phyloP scores from a whole-genome alignment of 2,329 filamentous ascomycete genomes.

The Monosporascus sp. region DNA sequence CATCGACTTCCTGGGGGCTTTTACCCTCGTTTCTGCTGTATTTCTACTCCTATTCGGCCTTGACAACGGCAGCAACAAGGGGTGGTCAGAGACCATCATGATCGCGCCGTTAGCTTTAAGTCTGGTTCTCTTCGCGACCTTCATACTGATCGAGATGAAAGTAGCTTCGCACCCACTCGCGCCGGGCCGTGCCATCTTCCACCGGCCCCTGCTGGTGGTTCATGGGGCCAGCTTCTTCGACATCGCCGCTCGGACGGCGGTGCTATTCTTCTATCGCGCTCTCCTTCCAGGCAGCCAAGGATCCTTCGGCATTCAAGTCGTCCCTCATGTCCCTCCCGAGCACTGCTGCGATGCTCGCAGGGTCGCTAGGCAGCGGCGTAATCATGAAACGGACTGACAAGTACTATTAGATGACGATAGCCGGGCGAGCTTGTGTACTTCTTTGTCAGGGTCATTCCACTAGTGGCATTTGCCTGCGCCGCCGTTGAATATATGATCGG shows the following conservation, averaged over 20 bases:
- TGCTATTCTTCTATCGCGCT: conserved; percentile 71
- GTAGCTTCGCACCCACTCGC: conserved; percentile 68
- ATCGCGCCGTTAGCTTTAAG: conserved; percentile 52
- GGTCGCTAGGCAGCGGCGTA: conserved; percentile 59
- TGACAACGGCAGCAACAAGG: conserved; percentile 66
- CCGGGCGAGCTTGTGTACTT: conserved; percentile 44
- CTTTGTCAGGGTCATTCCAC: conserved; percentile 45
- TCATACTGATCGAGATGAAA: conserved; percentile 62
- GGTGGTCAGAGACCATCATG: conserved; percentile 57
- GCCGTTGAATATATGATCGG: conserved; percentile 41
- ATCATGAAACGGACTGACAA: conserved; percentile 65
- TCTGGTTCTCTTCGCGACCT: conserved; percentile 51
- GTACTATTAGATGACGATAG: conserved; percentile 64
- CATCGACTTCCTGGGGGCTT: conserved; percentile 69
- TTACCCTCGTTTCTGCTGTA: conserved; percentile 60
- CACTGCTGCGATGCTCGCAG: conserved; percentile 56
- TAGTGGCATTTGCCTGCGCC: conserved; percentile 53
- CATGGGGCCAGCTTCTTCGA: conserved; percentile 70
- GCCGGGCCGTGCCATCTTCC: conserved; percentile 67
- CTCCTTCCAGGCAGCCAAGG: conserved; percentile 69
- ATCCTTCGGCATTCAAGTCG: conserved; percentile 55
- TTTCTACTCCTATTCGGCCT: conserved; percentile 62
- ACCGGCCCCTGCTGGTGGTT: conserved; percentile 58
- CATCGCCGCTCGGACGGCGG: conserved; percentile 50
- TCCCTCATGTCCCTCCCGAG: conserved; percentile 63